Evolutionary conservation across 768 basidiomycete genomes (phyloP).

Genomic region (Hygrocybe coccinea): DNA sequence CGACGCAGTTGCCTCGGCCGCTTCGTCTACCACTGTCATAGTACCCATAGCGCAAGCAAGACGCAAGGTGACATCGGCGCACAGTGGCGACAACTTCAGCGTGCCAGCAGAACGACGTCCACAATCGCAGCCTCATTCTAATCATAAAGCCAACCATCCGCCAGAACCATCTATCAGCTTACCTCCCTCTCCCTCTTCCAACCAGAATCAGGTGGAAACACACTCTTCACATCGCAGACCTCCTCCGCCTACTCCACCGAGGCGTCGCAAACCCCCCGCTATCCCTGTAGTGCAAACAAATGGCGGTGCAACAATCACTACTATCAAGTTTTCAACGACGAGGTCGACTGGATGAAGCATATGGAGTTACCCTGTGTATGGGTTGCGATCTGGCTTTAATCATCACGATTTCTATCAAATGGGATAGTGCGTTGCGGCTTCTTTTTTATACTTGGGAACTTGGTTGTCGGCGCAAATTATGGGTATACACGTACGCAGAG

Average conservation of each 20-base stretch:
- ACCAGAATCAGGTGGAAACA: slow-evolving; percentile 2
- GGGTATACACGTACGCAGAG: no score
- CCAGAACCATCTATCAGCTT: slow-evolving; percentile 3
- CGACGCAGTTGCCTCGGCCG: slow-evolving; percentile 25
- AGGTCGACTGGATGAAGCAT: neutral
- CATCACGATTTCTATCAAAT: no score
- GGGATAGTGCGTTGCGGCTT: no score
- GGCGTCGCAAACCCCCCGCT: slow-evolving; percentile 68
- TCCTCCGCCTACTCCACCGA: slow-evolving; percentile 64
- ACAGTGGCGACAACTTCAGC: neutral
- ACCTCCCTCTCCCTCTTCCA: slow-evolving; percentile 3
- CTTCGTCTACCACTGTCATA: slow-evolving; percentile 13
- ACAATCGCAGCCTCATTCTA: neutral
- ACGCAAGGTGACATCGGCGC: slow-evolving; percentile 2
- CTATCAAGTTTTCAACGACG: slow-evolving; percentile 47
- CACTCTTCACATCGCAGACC: slow-evolving; percentile 36
- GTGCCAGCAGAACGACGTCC: neutral
- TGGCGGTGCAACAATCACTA: slow-evolving; percentile 53
- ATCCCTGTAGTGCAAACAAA: slow-evolving; percentile 50
- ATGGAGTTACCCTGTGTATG: no score
- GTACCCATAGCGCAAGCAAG: slow-evolving; percentile 9
- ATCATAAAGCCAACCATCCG: neutral
- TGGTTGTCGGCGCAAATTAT: no score
- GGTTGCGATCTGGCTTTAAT: no score
- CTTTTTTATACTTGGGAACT: no score